Evolutionary conservation across 257 asterid species (phyloP), one percentile per base, ranked within the genome.

Genomic region (Solanum habrochaites): DNA sequence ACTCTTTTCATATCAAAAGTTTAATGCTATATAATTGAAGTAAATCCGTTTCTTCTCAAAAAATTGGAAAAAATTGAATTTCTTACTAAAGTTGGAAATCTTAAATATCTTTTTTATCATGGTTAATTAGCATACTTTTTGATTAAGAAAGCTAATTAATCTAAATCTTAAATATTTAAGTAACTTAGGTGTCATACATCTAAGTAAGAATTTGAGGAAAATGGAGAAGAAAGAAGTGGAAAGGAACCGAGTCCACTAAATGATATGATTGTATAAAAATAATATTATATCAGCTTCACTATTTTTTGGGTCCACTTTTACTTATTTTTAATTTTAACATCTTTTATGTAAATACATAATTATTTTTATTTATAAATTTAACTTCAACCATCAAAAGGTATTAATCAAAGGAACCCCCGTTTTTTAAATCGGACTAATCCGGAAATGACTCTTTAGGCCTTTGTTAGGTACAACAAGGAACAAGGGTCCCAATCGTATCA

Each of bases 401-500:
- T 8, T 58, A 20, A 62, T 62, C 31, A 62, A 62, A n/a, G n/a
- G n/a, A n/a, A n/a, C n/a, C n/a, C n/a, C n/a, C 8, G 2, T 3
- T 1, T 62, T 62, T 4, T 62, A 58, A 58, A 62, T 56, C 1
- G 4, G 4, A 56, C 66, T 20, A 56, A 56, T 56, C n/a, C n/a
- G 5, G 5, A 0, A 56, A 56, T 5, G 25, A 56, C 66, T 20
- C 11, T 56, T 56, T 56, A 62, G n/a, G 15, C 5, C 70, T 62
- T 62, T 77, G 83, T 29, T 14, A 42, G 83, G 83, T 37, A 75
- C 83, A 75, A 13, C 83, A 75, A 13, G 60, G 60, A n/a, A 75
- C 37, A 14, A 42, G 32, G 32, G 60, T 39, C 56, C 82, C 35
- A 40, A 40, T 74, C 35, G 2, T 42, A 77, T 78, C n/a, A 78